These are phyloP conservation scores for Xylariaceae sp. DNA, from an alignment of 2,329 filamentous ascomycete genomes.

Conservation along the genomic window DNA sequence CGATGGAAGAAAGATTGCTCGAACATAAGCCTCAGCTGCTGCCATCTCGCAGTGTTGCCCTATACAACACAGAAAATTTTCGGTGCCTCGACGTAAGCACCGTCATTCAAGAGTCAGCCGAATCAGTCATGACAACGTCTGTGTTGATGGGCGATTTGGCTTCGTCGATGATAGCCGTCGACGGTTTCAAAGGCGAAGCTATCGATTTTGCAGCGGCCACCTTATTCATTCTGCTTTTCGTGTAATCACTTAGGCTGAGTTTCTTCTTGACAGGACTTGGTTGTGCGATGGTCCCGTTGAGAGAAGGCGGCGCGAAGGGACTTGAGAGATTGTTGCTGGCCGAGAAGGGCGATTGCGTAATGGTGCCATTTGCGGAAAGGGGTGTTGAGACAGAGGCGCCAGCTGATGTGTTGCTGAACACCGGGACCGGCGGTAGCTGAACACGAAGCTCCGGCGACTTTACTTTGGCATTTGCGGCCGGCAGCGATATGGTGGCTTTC, in stretches of 20 bases:
- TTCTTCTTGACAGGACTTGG: conserved; percentile 65
- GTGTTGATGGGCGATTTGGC: conserved; percentile 34
- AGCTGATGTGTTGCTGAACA: conserved; percentile 41
- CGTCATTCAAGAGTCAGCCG: conserved; percentile 23
- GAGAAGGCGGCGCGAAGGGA: conserved; percentile 39
- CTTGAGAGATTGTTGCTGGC: conserved; percentile 36
- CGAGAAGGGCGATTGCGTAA: conserved; percentile 50
- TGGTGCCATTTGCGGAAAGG: conserved; percentile 40
- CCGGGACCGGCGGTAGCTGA: conserved; percentile 53
- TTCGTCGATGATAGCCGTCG: conserved; percentile 37
- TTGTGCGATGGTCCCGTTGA: conserved; percentile 43
- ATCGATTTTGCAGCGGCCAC: conserved; percentile 43
- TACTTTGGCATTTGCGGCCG: conserved; percentile 11
- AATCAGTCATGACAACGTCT: conserved; percentile 34
- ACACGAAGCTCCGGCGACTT: conserved; percentile 37
- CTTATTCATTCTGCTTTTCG: conserved; percentile 55
- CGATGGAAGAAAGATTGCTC: not conserved
- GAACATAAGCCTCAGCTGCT: conserved; percentile 1
- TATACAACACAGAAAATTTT: conserved; percentile 9
- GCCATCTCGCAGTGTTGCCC: not conserved
- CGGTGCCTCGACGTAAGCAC: not conserved
- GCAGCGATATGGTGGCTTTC: not conserved
- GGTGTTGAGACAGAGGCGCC: conserved; percentile 41
- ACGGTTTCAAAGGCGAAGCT: conserved; percentile 35
- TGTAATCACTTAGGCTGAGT: conserved; percentile 63